These are phyloP conservation scores for Agarophyton chilense DNA, from an alignment of 23 red algal species.

Conservation along the genomic window DNA sequence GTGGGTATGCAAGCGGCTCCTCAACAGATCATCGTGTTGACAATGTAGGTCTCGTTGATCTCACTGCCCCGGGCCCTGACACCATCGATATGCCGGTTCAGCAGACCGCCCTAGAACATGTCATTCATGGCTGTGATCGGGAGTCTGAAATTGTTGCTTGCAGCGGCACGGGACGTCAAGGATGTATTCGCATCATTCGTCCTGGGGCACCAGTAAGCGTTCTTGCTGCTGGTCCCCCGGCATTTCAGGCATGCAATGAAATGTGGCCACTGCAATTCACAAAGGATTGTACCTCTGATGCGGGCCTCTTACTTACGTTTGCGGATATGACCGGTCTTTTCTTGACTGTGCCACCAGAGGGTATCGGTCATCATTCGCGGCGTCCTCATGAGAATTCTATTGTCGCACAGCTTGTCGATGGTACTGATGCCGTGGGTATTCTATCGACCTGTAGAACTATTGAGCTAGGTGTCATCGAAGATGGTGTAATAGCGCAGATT, in stretches of 20 bases:
- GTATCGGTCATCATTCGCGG: not conserved
- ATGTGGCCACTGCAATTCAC: constrained; percentile 51
- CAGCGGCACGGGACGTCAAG: constrained; percentile 47
- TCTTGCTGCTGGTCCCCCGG: constrained; percentile 21
- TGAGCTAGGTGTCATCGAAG: constrained; percentile 23
- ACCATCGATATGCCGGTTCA: not conserved
- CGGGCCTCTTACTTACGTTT: constrained; percentile 53
- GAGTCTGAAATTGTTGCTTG: constrained; percentile 58
- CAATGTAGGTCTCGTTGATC: not conserved
- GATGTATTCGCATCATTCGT: constrained; percentile 52
- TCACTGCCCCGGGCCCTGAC: not conserved
- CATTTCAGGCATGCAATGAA: constrained; percentile 64
- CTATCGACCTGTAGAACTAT: constrained; percentile 39
- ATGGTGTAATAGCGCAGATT: constrained; percentile 62
- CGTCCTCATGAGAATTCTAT: not conserved
- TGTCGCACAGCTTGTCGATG: constrained; percentile 54
- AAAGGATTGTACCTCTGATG: constrained; percentile 2
- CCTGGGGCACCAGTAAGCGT: constrained; percentile 62
- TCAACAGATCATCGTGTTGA: not conserved
- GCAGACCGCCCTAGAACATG: constrained; percentile 35
- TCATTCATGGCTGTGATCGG: constrained; percentile 11
- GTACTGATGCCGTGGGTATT: constrained; percentile 42
- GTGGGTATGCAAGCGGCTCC: not conserved
- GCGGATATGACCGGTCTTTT: constrained; percentile 50
- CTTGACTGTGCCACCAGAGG: constrained; percentile 13